phyloP scores from a whole-genome alignment of 345 rosid species.

The Geranium brycei region DNA sequence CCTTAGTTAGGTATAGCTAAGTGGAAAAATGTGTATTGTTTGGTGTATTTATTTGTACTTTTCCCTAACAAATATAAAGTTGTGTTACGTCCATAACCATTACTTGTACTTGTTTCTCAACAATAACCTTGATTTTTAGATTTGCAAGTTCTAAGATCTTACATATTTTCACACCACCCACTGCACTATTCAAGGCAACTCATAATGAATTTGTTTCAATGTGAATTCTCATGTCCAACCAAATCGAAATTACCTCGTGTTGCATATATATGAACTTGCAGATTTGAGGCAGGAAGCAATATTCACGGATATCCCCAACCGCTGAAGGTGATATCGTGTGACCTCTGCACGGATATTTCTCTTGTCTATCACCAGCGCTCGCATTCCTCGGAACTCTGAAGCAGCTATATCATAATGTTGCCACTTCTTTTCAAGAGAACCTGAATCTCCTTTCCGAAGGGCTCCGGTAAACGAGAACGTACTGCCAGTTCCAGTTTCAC shows the following conservation, averaged over 20 bases:
- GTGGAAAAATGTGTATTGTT: too few species aligned
- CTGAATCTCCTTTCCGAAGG: constrained; percentile 38
- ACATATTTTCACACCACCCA: not conserved
- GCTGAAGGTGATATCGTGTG: constrained; percentile 55
- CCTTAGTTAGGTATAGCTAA: too few species aligned
- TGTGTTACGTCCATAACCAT: too few species aligned
- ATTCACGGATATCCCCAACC: constrained; percentile 51
- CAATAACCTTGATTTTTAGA: too few species aligned
- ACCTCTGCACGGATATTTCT: constrained; percentile 69
- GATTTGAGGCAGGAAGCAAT: constrained; percentile 28
- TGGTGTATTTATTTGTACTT: too few species aligned
- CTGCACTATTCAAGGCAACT: not conserved
- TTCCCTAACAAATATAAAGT: too few species aligned
- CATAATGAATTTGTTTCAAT: not conserved
- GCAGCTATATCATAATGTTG: constrained; percentile 33
- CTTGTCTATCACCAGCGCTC: constrained; percentile 64
- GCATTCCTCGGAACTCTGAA: constrained; percentile 45
- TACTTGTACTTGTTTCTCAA: too few species aligned
- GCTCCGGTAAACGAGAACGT: constrained; percentile 73
- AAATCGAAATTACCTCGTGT: constrained; percentile 27
- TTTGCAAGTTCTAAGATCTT: too few species aligned
- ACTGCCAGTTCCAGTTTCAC: constrained; percentile 61
- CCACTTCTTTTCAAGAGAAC: constrained; percentile 28
- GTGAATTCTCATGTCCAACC: not conserved
- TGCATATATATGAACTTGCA: constrained; percentile 27